Conservation (phyloP, 2,329 filamentous ascomycete species). For the Trichophyton equinum region DNA sequence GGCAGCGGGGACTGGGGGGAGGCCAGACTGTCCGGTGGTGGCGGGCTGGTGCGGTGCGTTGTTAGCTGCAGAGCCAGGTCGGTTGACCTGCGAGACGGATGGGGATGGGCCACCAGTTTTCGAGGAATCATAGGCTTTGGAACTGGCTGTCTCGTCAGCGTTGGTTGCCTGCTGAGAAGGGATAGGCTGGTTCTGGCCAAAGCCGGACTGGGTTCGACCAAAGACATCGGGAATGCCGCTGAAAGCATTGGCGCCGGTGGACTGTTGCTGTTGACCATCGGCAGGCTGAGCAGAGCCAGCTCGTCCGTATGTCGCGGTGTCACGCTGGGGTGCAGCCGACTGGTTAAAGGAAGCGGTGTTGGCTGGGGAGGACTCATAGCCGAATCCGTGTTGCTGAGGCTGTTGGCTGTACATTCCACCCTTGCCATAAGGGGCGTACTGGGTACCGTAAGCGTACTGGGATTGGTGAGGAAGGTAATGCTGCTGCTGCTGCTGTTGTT, state of each 20-base stretch:
- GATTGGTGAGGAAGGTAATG: slow-evolving; percentile 35
- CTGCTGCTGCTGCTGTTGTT: not conserved
- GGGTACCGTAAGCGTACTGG: slow-evolving; percentile 44
- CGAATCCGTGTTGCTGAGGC: slow-evolving; percentile 48
- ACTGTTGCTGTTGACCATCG: slow-evolving; percentile 40
- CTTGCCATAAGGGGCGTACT: slow-evolving; percentile 43
- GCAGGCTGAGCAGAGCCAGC: slow-evolving; percentile 45
- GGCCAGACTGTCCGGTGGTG: slow-evolving; percentile 34
- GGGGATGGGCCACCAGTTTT: slow-evolving; percentile 49
- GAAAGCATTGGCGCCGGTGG: slow-evolving; percentile 39
- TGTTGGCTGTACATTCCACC: slow-evolving; percentile 53
- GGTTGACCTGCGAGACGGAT: slow-evolving; percentile 48
- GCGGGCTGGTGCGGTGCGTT: slow-evolving; percentile 41
- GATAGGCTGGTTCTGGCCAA: slow-evolving; percentile 43
- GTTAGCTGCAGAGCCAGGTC: slow-evolving; percentile 51
- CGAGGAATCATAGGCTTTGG: slow-evolving; percentile 44
- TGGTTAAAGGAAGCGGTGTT: slow-evolving; percentile 40
- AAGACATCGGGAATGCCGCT: slow-evolving; percentile 48
- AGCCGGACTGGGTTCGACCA: slow-evolving; percentile 45
- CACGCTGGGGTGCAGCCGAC: slow-evolving; percentile 32
- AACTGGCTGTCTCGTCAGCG: slow-evolving; percentile 38
- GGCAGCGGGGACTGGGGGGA: slow-evolving; percentile 43
- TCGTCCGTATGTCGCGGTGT: slow-evolving; percentile 46
- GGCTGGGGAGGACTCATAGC: slow-evolving; percentile 53
- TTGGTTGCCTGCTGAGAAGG: slow-evolving; percentile 37